Conservation (phyloP, 495 filamentous ascomycete species). For the Daldinia childiae region DNA sequence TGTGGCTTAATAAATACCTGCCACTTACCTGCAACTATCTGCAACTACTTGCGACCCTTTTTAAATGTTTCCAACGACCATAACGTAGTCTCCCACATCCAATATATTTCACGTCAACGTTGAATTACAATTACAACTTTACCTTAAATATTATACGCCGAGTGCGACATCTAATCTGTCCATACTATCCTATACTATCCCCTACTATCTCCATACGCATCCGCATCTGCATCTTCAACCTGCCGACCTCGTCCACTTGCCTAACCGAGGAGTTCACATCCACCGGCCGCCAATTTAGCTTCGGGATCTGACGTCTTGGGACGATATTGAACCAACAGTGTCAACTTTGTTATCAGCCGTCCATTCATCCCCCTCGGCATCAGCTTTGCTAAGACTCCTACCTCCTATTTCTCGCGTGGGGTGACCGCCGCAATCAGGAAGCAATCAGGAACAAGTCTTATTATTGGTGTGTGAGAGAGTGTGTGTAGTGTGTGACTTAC, state of each 20-base stretch:
- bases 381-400: constrained; percentile 42
- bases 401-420: constrained; percentile 26
- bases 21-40: constrained; percentile 2
- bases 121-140: not conserved
- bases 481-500: constrained; percentile 14
- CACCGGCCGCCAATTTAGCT: constrained; percentile 35
- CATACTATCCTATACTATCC: constrained; percentile 5
- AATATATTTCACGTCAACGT: constrained; percentile 32
- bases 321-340: constrained; percentile 20
- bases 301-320: constrained; percentile 41
- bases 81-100: constrained; percentile 23
- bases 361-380: constrained; percentile 36
- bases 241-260: constrained; percentile 33
- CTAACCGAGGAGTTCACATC: constrained; percentile 37
- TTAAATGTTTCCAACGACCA: constrained; percentile 12
- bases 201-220: not conserved
- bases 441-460: constrained; percentile 22
- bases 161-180: constrained; percentile 38
- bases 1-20: constrained; percentile 34
- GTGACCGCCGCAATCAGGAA: constrained; percentile 27
- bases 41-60: constrained; percentile 32
- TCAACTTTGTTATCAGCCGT: constrained; percentile 29
- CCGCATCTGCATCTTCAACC: constrained; percentile 18
- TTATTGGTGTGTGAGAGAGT: constrained; percentile 28
- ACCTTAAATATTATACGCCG: not conserved